Base-by-base conservation (phyloP, 352 stramenopile genomes). In the Phytopythium chamaehyphon region DNA sequence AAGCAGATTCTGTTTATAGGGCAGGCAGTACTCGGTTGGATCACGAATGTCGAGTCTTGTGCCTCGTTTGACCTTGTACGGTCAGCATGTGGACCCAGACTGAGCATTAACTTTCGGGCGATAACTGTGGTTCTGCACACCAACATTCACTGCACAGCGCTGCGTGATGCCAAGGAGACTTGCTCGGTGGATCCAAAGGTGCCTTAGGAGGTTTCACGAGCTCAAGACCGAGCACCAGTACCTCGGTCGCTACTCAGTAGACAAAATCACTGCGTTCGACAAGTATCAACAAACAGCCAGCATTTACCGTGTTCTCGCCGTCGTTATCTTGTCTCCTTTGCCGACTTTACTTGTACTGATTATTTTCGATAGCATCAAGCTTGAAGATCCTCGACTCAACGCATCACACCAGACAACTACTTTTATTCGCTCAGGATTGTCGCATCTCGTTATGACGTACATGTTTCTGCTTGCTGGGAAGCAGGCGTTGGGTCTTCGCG, bases 231-330 rank as follows among this genome's bases (percentile, higher is more conserved):
- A 37, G 35, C 51, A 60, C 40, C 51, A 55, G 40, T 55, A 64
- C 57, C 46, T 60, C 21, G 57, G 51, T 15, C 51, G 47, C 18
- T 68, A 64, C 61, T 68, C 56, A 0, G 51, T 68, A 19, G 51
- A 64, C 15, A 64, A 68, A n/a, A 55, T 64, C 23, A 40, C 38
- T 18, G 49, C 47, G 8, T 68, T 68, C 44, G 21, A 64, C 51
- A 40, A 26, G 36, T 68, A 59, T 40, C 59, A 59, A 45, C 22
- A 53, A 16, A 49, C 24, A 8, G 51, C 38, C 31, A 62, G 48
- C 31, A 33, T 38, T 11, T 54, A 35, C 2, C 54, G 59, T n/a
- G 54, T 59, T 5, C 31, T 39, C 10, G 48, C 47, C 21, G 61
- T 64, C 23, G 36, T 64, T 18, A 1, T 61, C 3, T 39, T 61